A percentile compares a stretch with the other conserved stretches of the same genome.
phyloP scores from a whole-genome alignment of 2,329 filamentous ascomycete species.

The Arachnopeziza araneosa region DNA sequence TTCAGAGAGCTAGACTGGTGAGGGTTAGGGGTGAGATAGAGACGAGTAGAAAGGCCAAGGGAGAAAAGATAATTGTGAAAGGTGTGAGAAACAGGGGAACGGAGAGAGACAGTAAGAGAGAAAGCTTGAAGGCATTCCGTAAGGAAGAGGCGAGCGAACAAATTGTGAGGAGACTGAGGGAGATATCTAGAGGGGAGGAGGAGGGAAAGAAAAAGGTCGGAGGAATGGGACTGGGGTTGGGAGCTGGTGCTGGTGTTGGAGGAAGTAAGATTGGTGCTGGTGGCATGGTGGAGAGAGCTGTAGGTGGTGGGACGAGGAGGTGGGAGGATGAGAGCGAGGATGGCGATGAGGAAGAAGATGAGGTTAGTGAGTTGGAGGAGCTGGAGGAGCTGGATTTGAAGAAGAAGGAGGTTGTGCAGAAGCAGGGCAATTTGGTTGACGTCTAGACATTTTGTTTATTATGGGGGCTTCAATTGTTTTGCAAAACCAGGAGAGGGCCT shows the following conservation, averaged over 20 bases:
- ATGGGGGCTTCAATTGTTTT: no score
- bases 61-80: not conserved
- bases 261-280: not conserved
- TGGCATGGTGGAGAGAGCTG: slow-evolving; percentile 14
- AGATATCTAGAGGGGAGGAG: slow-evolving; percentile 5
- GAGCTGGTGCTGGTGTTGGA: no score
- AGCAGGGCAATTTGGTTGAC: slow-evolving; percentile 22
- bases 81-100: not conserved
- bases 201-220: slow-evolving; percentile 3
- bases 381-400: not conserved
- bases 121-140: not conserved
- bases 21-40: slow-evolving; percentile 1
- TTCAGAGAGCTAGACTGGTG: not conserved
- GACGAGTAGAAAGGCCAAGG: not conserved
- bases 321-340: slow-evolving; percentile 25
- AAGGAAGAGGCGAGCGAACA: not conserved
- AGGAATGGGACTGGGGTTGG: not conserved
- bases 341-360: not conserved
- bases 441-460: slow-evolving; percentile 13
- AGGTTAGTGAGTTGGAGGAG: not conserved
- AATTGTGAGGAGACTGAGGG: not conserved
- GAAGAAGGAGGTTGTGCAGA: slow-evolving; percentile 3
- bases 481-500: no score
- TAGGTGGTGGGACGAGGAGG: slow-evolving; percentile 12
- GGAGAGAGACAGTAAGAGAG: not conserved